These are phyloP conservation scores for Fraxinus dipetala DNA, from an alignment of 305 asterid genomes.

Conservation along the genomic window DNA sequence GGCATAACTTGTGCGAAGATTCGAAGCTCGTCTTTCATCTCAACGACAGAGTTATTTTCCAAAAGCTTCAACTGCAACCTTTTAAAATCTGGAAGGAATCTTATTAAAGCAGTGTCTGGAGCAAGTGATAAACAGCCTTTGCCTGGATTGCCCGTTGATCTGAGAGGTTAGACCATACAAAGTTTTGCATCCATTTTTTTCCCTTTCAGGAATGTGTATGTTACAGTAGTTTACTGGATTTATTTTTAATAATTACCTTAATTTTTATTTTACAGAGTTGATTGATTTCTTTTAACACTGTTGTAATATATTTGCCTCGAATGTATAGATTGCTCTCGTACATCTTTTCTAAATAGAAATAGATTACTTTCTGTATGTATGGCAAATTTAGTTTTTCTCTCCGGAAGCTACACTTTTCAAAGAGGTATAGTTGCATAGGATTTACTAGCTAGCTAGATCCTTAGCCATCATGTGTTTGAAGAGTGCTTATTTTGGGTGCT, in stretches of 20 bases:
- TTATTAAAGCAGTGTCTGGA: constrained; percentile 65
- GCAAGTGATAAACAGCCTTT: constrained; percentile 52
- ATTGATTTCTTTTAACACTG: not conserved
- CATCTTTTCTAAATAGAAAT: not conserved
- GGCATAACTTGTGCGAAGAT: constrained; percentile 42
- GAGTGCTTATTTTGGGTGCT: not conserved
- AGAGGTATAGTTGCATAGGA: not conserved
- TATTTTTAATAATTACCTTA: not conserved
- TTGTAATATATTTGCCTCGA: not conserved
- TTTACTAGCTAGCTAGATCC: not conserved
- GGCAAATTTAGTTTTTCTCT: not conserved
- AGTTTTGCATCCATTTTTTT: constrained; percentile 2
- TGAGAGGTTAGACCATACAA: constrained; percentile 54
- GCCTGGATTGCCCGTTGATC: constrained; percentile 82
- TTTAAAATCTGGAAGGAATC: constrained; percentile 34
- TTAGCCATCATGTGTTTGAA: not conserved
- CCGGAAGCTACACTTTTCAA: not conserved
- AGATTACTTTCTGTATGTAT: not conserved
- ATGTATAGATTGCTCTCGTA: not conserved
- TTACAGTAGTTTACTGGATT: not conserved
- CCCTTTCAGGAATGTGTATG: not conserved
- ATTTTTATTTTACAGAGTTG: not conserved
- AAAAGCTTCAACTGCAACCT: constrained; percentile 28
- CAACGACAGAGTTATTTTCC: constrained; percentile 35
- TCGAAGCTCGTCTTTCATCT: constrained; percentile 44